These are phyloP conservation scores for Euphorbia pulcherrima DNA, from an alignment of 345 rosid genomes.

Conservation along the genomic window DNA sequence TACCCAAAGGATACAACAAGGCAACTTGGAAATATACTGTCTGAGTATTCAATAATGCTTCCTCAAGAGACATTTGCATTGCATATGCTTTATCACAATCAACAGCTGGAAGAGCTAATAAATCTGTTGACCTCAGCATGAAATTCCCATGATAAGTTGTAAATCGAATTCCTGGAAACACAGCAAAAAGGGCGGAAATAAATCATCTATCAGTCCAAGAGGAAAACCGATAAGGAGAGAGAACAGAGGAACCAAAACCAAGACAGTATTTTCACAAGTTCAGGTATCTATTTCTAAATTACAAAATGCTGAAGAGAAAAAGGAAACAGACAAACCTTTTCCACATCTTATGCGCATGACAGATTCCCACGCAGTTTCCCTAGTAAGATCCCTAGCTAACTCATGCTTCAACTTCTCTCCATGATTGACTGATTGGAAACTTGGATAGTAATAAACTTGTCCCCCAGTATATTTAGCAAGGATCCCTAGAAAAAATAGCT, in stretches of 20 bases:
- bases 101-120: constrained; percentile 94
- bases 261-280: background rate
- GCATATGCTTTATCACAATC: constrained; percentile 99
- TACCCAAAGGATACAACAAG: constrained; percentile 80
- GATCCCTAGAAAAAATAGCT: constrained; percentile 50
- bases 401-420: constrained; percentile 84
- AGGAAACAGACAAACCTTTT: constrained; percentile 51
- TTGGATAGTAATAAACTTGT: constrained; percentile 86
- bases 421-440: constrained; percentile 70
- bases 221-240: background rate
- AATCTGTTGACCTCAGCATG: constrained; percentile 93
- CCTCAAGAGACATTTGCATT: constrained; percentile 87
- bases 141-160: constrained; percentile 95
- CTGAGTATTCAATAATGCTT: constrained; percentile 80
- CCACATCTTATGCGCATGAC: constrained; percentile 99
- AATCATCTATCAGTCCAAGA: background rate
- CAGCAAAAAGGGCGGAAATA: background rate
- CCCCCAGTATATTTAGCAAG: constrained; percentile 97
- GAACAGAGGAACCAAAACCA: background rate
- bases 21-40: constrained; percentile 99
- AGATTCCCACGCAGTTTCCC: constrained; percentile 99
- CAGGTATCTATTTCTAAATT: background rate
- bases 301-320: background rate
- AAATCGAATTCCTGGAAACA: constrained; percentile 77
- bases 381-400: constrained; percentile 84